Base-by-base conservation (phyloP, 306 rosid genomes). In the Glycine tomentella region DNA sequence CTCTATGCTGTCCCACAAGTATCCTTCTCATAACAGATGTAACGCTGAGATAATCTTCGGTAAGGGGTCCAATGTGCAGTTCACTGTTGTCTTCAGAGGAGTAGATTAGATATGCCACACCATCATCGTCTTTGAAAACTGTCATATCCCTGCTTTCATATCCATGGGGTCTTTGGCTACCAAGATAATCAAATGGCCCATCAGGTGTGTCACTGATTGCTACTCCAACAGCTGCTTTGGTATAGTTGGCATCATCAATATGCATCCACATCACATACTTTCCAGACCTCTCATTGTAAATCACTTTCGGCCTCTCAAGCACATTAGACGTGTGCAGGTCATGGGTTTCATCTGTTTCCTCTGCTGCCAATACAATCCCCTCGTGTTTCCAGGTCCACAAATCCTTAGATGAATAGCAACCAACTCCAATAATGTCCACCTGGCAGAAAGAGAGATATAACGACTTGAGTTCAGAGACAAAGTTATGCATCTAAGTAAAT, bases 211-310 rank as follows among this genome's bases (percentile, higher is more conserved):
- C 99, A 62, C 98, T 92, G 61, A 76, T 67, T 16, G 99, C 99
- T 34, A 92, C 73, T 6, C 99, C 99, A 67, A 87, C 92, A 9
- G 98, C 75, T 25, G 99, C 98, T 86, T 93, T 93, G 20, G 99
- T 96, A 69, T 96, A 96, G 94, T 96, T 96, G 31, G 82, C 87
- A 87, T 96, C 97, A 9, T 96, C 99, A 4, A 96, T 81, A 85
- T 96, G 99, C 98, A 93, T 96, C 99, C 97, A 96, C 99, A 96
- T 96, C 61, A 93, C 99, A 57, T 90, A 96, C 82, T 93, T 93
- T 67, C 89, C 86, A 1, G 97, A 90, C 90, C 77, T 90, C 38
- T 87, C 92, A 79, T 96, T 96, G 90, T 92, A 92, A 75, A 96
- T 82, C 81, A 93, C 99, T 82, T 96, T 96, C 1, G 99, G 99